phyloP scores from a whole-genome alignment of 78 protist genomes.

The Dictyostelium citrinum region DNA sequence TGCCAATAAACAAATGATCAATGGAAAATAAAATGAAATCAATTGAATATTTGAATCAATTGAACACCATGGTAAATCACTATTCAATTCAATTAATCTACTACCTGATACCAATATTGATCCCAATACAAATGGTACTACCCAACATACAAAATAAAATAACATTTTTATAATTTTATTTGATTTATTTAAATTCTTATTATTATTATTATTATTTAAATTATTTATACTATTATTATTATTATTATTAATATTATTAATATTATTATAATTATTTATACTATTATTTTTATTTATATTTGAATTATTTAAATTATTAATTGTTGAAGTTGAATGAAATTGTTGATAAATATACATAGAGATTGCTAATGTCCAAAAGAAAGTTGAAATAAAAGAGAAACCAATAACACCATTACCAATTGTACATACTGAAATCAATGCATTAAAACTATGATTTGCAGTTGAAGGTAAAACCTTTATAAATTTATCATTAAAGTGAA shows the following conservation, averaged over 20 bases:
- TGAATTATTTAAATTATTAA: not conserved
- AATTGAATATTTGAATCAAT: not conserved
- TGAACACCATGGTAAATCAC: slow-evolving; percentile 4
- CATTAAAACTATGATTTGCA: not conserved
- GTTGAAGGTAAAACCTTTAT: not conserved
- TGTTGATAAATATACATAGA: not conserved
- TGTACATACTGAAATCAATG: not conserved
- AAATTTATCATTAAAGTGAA: not conserved
- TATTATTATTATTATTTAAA: not conserved
- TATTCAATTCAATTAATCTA: not conserved
- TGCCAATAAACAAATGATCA: not conserved
- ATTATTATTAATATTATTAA: not conserved
- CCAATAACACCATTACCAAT: slow-evolving; percentile 4
- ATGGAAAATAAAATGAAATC: not conserved
- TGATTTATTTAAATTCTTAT: not conserved
- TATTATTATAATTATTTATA: not conserved
- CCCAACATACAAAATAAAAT: slow-evolving; percentile 5
- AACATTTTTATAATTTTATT: not conserved
- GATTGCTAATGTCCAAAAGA: slow-evolving; percentile 14
- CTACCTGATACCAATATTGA: not conserved
- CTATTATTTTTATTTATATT: not conserved
- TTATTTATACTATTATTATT: not conserved
- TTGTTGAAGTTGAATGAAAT: not conserved
- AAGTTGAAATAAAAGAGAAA: not conserved
- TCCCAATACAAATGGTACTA: slow-evolving; percentile 7